Base-by-base conservation (phyloP, 768 basidiomycete species). In the Termitomyces sp. region DNA sequence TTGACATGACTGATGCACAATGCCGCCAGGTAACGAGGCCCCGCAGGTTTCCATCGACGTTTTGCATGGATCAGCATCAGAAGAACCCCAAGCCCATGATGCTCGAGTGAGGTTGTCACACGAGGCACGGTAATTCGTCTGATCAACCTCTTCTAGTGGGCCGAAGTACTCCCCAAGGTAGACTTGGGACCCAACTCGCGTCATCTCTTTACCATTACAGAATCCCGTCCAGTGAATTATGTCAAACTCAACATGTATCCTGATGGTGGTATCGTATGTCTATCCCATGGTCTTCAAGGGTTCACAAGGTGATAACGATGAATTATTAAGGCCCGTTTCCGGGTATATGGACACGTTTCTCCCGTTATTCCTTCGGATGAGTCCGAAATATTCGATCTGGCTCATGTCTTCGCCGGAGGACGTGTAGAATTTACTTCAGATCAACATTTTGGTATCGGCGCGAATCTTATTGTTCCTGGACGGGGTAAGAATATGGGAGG, bases 191-290 rank as follows among this genome's bases (percentile, higher is more conserved):
- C 97, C 8, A 86, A 82, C 63, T 87, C 89, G n/a, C 82, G 89
- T 57, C 97, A 99, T 72, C 80, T 98, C 38, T 98, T 98, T 81
- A 83, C 83, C 61, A 80, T 95, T 46, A 70, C 85, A 15, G 70
- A 78, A 12, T 83, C 84, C 0, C 59, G 71, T 2, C 69, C 74
- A 12, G 80, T 83, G 60, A 96, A 88, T 63, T 91, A 89, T 72
- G 87, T 99, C 61, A 97, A 92, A 74, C 85, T 99, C 29, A 87
- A 89, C 66, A 95, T 96, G 85, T 94, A 94, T 75, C 97, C 97
- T 3, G 97, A 99, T 68, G 97, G 97, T 45, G 97, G 97, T 3
- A 94, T 98, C 70, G 95, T 94, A 70, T 77, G 89, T 78, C 47
- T 29, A 47, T 54, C 17, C 15, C n/a, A 34, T 51, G 51, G 59